Base-by-base conservation (phyloP, 805 yeast species). In the Yarrowia phangngaensis region DNA sequence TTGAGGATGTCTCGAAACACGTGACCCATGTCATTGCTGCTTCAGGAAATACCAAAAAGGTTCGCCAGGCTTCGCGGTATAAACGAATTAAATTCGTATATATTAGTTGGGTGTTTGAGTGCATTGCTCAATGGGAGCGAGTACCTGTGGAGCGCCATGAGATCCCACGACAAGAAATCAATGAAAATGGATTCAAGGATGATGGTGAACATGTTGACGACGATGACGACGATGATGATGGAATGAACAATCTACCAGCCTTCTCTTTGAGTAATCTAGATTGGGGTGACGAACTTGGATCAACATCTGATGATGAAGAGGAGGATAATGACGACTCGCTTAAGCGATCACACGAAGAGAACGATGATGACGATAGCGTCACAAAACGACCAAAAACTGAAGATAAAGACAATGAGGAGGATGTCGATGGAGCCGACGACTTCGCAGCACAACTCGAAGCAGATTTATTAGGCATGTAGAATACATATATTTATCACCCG, bases 1-100 rank as follows among this genome's bases (percentile, higher is more conserved):
- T 82, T 1, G 70, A 79, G 3, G 88, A 85, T 51, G 80, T 84
- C 17, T 71, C 75, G 35, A 76, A 78, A 13, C 69, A 76, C 1
- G 89, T 94, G 3, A 92, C 97, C 0, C 98, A 90, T 64, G 84
- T 90, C 3, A 80, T 90, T 13, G 85, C 96, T 31, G 76, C 81
- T 52, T 81, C 81, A 45, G 79, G 88, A 1, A 80, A 81, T 14
- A 92, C 98, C 0, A 75, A 78, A 58, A 90, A 90, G 62, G 95
- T 89, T 8, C 74, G 89, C 35, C 73, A 82, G 23, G 97, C 96
- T 0, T 69, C 81, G 0, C 68, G 78, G 49, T 66, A 72, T 30
- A 80, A 81, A 1, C 62, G 69, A 14, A 82, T 82, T 26, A 79
- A 82, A 56, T 74, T 90, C n/a, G 95, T 90, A 14, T 82, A 80